Percentiles rank a stretch among this genome's conserved stretches.
phyloP scores from a whole-genome alignment of 257 asterid species.

The Solanum neorickii region DNA sequence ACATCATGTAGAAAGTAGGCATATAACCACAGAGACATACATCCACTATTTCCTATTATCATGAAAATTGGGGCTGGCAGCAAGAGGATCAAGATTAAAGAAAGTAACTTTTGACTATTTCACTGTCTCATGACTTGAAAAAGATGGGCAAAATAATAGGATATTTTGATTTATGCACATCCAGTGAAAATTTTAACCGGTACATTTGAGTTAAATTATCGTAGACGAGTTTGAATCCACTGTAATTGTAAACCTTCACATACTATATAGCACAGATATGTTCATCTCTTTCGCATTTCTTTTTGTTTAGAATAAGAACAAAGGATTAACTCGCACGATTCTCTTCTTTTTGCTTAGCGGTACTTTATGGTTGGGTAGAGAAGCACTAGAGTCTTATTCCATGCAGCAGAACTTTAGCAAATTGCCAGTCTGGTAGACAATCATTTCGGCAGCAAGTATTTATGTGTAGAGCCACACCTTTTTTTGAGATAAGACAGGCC shows the following conservation, averaged over 20 bases:
- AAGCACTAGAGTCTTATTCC: not conserved
- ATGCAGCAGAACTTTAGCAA: constrained; percentile 33
- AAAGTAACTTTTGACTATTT: not conserved
- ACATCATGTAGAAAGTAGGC: not conserved
- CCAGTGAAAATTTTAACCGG: not conserved
- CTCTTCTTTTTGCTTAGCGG: not conserved
- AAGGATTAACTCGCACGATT: not conserved
- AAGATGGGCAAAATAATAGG: not conserved
- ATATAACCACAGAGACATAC: not conserved
- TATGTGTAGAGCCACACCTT: constrained; percentile 83
- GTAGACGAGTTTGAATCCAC: not conserved
- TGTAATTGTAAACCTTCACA: not conserved
- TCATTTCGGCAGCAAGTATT: constrained; percentile 94
- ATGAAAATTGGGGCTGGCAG: not conserved
- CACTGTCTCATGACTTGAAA: not conserved
- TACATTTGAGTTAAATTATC: not conserved
- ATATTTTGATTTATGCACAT: not conserved
- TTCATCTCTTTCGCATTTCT: not conserved
- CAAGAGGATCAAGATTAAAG: not conserved
- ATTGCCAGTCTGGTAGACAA: constrained; percentile 64
- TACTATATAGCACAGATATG: not conserved
- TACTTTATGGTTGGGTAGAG: not conserved
- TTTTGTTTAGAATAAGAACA: not conserved
- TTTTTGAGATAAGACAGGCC: constrained; percentile 69
- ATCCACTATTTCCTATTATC: not conserved